phyloP scores from a whole-genome alignment of 257 asterid species.

The Eustoma russellianum region DNA sequence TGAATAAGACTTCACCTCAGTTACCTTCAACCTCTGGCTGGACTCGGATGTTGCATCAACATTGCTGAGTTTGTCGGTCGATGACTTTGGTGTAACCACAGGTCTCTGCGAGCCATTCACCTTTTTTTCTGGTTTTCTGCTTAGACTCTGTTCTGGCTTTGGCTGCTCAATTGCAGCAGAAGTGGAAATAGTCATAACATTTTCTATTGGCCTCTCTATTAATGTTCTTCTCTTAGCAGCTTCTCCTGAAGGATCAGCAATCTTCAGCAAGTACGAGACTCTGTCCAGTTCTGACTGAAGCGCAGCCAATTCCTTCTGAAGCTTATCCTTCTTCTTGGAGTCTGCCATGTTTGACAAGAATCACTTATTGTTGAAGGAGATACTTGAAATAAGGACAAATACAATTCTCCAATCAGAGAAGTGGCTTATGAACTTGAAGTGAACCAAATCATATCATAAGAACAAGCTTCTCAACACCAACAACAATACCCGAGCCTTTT shows the following conservation, averaged over 20 bases:
- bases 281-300: conserved; percentile 81
- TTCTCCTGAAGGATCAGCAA: conserved; percentile 94
- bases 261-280: conserved; percentile 70
- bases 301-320: conserved; percentile 44
- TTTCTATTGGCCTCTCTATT: conserved; percentile 32
- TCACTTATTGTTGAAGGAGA: background rate
- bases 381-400: background rate
- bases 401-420: too few relatives aligned
- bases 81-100: conserved; percentile 20
- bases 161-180: conserved; percentile 17
- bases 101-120: conserved; percentile 18
- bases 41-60: conserved; percentile 28
- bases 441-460: too few relatives aligned
- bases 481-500: too few relatives aligned
- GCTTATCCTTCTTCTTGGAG: conserved; percentile 48
- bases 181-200: conserved; percentile 12
- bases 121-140: conserved; percentile 24
- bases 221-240: conserved; percentile 57
- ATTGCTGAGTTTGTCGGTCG: conserved; percentile 22
- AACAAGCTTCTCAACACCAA: too few relatives aligned
- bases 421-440: too few relatives aligned
- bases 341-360: conserved; percentile 33
- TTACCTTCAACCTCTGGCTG: conserved; percentile 24
- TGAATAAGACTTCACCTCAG: conserved; percentile 19
- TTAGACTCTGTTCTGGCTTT: conserved; percentile 15